A percentile compares a stretch with the other conserved stretches of the same genome.
phyloP scores from a whole-genome alignment of 345 rosid genomes.

The Cochlearia excelsa region DNA sequence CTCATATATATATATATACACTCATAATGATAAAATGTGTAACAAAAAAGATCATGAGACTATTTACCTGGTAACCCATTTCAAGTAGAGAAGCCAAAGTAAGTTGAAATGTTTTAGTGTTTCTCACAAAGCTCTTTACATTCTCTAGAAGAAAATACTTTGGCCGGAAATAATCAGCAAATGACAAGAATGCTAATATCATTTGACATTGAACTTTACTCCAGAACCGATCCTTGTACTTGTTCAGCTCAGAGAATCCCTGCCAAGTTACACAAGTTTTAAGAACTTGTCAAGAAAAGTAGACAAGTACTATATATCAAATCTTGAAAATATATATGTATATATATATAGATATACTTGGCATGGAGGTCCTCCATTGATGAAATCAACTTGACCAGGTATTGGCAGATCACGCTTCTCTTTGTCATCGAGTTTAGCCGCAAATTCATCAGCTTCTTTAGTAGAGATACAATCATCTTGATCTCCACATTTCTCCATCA shows the following conservation, averaged over 20 bases:
- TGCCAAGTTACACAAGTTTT: constrained; percentile 35
- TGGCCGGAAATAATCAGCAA: constrained; percentile 88
- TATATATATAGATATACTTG: constrained; percentile 44
- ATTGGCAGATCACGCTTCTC: constrained; percentile 39
- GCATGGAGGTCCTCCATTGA: constrained; percentile 96
- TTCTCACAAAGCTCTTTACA: constrained; percentile 78
- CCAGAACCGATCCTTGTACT: constrained; percentile 70
- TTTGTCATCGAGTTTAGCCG: constrained; percentile 39
- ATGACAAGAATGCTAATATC: constrained; percentile 54
- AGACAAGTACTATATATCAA: background rate
- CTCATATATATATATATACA: background rate
- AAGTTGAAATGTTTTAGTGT: constrained; percentile 72
- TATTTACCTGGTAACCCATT: constrained; percentile 55
- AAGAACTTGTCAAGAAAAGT: background rate
- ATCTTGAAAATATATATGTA: background rate
- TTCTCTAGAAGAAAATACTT: constrained; percentile 87
- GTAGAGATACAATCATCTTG: constrained; percentile 78
- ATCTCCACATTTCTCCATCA: constrained; percentile 78
- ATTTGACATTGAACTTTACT: constrained; percentile 74
- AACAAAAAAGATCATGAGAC: background rate
- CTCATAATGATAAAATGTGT: background rate
- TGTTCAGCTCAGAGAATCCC: constrained; percentile 93
- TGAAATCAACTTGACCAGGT: constrained; percentile 84
- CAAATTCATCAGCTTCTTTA: constrained; percentile 57
- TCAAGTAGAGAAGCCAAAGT: constrained; percentile 65